Evolutionary conservation across 73 alveolate genomes (phyloP).

Genomic region (Tetrahymena borealis): DNA sequence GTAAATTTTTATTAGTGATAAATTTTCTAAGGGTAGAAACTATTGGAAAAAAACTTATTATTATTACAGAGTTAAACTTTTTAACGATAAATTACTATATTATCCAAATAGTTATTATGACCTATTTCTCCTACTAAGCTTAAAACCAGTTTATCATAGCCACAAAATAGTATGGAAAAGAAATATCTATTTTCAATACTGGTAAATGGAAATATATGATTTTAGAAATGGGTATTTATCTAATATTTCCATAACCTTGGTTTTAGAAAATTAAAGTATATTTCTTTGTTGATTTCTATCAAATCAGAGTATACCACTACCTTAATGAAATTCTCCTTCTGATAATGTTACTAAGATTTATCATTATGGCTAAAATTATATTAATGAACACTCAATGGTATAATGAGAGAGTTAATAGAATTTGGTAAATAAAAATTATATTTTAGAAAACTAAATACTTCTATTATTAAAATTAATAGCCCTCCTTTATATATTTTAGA

Average conservation of each 20-base stretch:
- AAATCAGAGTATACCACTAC: not conserved
- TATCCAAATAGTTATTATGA: not conserved
- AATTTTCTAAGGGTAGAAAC: not conserved
- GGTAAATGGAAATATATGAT: not conserved
- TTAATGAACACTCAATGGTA: not conserved
- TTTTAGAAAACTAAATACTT: not conserved
- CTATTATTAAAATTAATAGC: too few species aligned
- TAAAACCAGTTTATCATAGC: not conserved
- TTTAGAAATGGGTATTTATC: not conserved
- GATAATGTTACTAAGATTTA: not conserved
- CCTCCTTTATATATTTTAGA: too few species aligned
- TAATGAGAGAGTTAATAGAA: not conserved
- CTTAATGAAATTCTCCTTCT: not conserved
- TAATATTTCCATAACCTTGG: not conserved
- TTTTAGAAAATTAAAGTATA: not conserved
- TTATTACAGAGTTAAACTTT: not conserved
- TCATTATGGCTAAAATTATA: not conserved
- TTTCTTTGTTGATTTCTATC: not conserved
- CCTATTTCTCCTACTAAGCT: not conserved
- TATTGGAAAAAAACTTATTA: not conserved
- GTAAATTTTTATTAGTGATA: not conserved
- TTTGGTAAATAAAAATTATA: not conserved
- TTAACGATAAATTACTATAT: not conserved
- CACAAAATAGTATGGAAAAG: not conserved
- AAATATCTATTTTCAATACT: not conserved